These are phyloP conservation scores for Calonectria pteridis DNA, from an alignment of 2,329 filamentous ascomycete species.

Conservation along the genomic window DNA sequence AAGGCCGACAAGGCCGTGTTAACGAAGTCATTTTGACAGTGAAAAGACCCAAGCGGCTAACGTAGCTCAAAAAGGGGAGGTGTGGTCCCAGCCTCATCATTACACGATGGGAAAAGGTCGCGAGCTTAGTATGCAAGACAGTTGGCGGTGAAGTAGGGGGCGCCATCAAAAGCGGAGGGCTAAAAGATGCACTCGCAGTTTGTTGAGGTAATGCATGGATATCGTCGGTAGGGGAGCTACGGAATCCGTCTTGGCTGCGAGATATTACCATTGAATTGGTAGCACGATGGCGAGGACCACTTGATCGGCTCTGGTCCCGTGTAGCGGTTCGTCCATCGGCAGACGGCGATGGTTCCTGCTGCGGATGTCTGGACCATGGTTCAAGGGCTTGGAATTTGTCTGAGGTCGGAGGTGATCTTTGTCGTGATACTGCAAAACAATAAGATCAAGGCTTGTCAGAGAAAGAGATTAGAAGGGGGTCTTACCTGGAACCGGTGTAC, in stretches of 20 bases:
- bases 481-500: slow-evolving; percentile 63
- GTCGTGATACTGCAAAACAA: slow-evolving; percentile 45
- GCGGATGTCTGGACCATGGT: slow-evolving; percentile 30
- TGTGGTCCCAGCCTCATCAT: slow-evolving; percentile 41
- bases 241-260: slow-evolving; percentile 55
- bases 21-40: slow-evolving; percentile 76
- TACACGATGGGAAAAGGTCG: slow-evolving; percentile 51
- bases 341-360: slow-evolving; percentile 35
- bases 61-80: slow-evolving; percentile 50
- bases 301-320: slow-evolving; percentile 28
- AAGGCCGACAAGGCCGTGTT: slow-evolving; percentile 77
- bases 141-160: slow-evolving; percentile 56
- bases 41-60: slow-evolving; percentile 71
- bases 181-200: slow-evolving; percentile 34
- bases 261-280: slow-evolving; percentile 54
- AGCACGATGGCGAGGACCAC: slow-evolving; percentile 33
- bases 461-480: not conserved
- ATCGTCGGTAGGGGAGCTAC: slow-evolving; percentile 32
- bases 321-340: slow-evolving; percentile 23
- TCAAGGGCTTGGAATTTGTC: slow-evolving; percentile 45
- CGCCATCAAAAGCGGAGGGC: slow-evolving; percentile 63
- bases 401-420: slow-evolving; percentile 41
- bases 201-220: slow-evolving; percentile 31
- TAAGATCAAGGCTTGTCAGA: slow-evolving; percentile 47
- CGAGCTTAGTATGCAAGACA: slow-evolving; percentile 49